A percentile compares a stretch with the other conserved stretches of the same genome.
Conservation (phyloP, 441 rosid species). For the Arabidopsis lyrata region DNA sequence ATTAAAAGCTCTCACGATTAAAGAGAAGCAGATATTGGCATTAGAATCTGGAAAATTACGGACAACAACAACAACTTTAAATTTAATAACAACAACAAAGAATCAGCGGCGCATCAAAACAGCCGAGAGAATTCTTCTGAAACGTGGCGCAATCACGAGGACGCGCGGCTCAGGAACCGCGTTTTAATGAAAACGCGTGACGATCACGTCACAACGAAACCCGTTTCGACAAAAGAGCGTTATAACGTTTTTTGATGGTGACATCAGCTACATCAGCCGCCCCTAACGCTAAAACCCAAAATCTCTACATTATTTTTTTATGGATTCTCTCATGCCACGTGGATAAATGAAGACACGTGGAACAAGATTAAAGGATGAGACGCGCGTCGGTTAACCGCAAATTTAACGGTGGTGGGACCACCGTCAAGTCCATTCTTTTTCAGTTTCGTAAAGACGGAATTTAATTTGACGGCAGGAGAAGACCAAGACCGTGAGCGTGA, state of each 20-base stretch:
- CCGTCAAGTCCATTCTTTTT: conserved; percentile 32
- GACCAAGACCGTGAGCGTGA: conserved; percentile 26
- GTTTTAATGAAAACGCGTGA: conserved; percentile 36
- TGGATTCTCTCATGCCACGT: conserved; percentile 24
- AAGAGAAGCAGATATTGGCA: conserved; percentile 40
- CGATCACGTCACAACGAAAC: conserved; percentile 8
- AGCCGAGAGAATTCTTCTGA: background rate
- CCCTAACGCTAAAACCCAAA: background rate
- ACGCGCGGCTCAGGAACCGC: conserved; percentile 48
- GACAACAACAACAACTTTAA: background rate
- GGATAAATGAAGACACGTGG: background rate
- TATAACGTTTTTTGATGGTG: conserved; percentile 24
- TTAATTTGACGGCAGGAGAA: conserved; percentile 42
- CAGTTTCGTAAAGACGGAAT: conserved; percentile 16
- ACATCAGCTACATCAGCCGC: conserved; percentile 30
- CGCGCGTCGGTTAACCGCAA: conserved; percentile 30
- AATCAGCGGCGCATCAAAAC: conserved; percentile 36
- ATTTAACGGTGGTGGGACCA: conserved; percentile 31
- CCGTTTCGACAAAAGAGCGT: conserved; percentile 29
- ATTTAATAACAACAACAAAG: background rate
- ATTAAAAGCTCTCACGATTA: conserved; percentile 9
- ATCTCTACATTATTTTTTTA: background rate
- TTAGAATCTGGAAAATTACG: conserved; percentile 35
- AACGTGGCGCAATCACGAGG: conserved; percentile 42
- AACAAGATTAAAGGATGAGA: background rate